A percentile compares a stretch with the other conserved stretches of the same genome.
Conservation (phyloP, 805 yeast species). For the Metschnikowia gruessii region DNA sequence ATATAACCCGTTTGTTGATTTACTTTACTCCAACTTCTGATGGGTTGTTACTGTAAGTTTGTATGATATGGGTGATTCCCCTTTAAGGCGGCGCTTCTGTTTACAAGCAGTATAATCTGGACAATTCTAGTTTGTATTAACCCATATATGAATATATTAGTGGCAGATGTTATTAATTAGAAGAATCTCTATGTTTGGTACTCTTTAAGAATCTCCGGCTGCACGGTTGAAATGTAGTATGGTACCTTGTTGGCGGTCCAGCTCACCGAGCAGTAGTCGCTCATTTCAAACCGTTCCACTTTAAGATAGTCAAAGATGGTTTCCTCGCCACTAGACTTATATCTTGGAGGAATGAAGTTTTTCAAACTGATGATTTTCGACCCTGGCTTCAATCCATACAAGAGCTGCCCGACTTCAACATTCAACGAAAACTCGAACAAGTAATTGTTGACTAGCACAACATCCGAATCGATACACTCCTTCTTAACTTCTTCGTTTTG, state of each 20-base stretch:
- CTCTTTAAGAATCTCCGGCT: constrained; percentile 36
- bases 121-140: too few species aligned
- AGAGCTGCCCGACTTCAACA: constrained; percentile 59
- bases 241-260: constrained; percentile 87
- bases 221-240: constrained; percentile 73
- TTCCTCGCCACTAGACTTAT: constrained; percentile 52
- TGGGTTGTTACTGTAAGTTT: too few species aligned
- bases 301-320: constrained; percentile 61
- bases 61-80: too few species aligned
- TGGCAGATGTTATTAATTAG: too few species aligned
- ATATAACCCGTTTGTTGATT: too few species aligned
- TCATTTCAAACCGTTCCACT: constrained; percentile 57
- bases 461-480: constrained; percentile 60
- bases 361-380: constrained; percentile 76
- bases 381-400: constrained; percentile 65
- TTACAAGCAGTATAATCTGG: too few species aligned
- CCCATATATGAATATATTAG: too few species aligned
- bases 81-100: too few species aligned
- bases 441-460: constrained; percentile 78
- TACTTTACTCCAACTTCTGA: too few species aligned
- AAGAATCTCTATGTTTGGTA: constrained; percentile 16
- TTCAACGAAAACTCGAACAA: constrained; percentile 77
- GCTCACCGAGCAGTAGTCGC: constrained; percentile 72
- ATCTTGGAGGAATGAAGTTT: constrained; percentile 75
- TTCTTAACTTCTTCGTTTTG: constrained; percentile 55